These are phyloP conservation scores for Fusarium dimerum DNA, from an alignment of 2,329 filamentous ascomycete genomes.

Conservation along the genomic window DNA sequence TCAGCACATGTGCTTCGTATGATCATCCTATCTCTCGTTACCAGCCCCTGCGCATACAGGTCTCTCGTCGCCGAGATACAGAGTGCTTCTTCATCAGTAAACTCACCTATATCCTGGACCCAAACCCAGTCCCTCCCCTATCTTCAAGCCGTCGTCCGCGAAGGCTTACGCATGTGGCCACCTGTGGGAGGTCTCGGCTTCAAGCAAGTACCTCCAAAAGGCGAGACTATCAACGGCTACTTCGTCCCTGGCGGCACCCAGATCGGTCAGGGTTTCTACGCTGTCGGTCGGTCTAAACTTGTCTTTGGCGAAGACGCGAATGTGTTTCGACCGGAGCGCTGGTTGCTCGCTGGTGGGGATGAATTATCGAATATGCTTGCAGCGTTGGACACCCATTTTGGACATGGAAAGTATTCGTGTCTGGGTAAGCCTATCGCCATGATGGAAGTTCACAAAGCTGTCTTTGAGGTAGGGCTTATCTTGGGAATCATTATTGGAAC, in stretches of 20 bases:
- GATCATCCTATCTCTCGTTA: constrained; percentile 52
- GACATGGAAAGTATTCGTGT: constrained; percentile 46
- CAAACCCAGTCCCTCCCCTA: constrained; percentile 52
- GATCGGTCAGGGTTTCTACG: constrained; percentile 56
- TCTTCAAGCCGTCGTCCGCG: constrained; percentile 58
- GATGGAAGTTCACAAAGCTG: constrained; percentile 50
- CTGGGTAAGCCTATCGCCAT: constrained; percentile 49
- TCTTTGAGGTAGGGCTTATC: constrained; percentile 44
- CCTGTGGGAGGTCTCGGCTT: constrained; percentile 56
- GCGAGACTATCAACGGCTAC: constrained; percentile 51
- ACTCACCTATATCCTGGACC: constrained; percentile 43
- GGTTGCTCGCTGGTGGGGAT: constrained; percentile 43
- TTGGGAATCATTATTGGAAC: too few relatives aligned
- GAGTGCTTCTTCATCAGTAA: constrained; percentile 36
- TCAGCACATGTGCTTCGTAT: constrained; percentile 56
- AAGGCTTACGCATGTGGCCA: constrained; percentile 57
- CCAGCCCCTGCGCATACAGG: constrained; percentile 43
- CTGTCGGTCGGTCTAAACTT: constrained; percentile 48
- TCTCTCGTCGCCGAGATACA: constrained; percentile 48
- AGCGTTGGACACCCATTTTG: constrained; percentile 46
- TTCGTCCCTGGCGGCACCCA: constrained; percentile 53
- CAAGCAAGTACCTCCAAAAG: constrained; percentile 52
- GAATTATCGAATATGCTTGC: constrained; percentile 37
- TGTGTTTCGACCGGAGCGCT: constrained; percentile 54
- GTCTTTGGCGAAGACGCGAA: constrained; percentile 55